Evolutionary conservation across 2,329 filamentous ascomycete species (phyloP), one percentile per base, ranked within the genome.

Genomic region (Cladophialophora yegresii): DNA sequence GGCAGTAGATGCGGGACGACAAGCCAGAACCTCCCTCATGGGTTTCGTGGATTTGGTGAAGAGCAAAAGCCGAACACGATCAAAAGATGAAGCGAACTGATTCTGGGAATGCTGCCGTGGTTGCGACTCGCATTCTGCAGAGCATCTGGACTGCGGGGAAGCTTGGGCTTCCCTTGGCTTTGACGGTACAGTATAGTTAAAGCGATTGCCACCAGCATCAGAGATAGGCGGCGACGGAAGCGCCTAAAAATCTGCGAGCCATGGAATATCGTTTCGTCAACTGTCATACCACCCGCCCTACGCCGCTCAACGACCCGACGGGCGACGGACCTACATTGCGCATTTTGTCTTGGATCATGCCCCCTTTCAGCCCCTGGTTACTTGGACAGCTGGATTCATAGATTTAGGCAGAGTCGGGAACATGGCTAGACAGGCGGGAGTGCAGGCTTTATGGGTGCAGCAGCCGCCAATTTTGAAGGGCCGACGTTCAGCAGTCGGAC

Each of bases 1-100:
- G 66, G 71, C 70, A 54, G 69, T 67, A 61, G 71, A 72, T 54
- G 66, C 66, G 51, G 67, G 71, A 40, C 64, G 67, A 50, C 69
- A 70, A 43, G 71, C 71, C 2, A 68, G 66, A 60, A 70, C 64
- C 16, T 71, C 71, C 22, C 56, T 72, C 16, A 61, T 58, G 30
- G 69, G 69, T 6, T 49, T 71, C 6, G 54, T 71, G 50, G 67
- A 66, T 43, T 55, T 59, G 47, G 62, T 71, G 26, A 71, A 71
- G 59, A 65, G 54, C 58, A 70, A 68, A 54, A 63, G 62, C 36
- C 66, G 67, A 50, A 65, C 57, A 33, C 61, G 57, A 61, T 61
- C 67, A 9, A 66, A 61, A 58, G 67, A 71, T 32, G 69, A 71
- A 32, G 62, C 57, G 16, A 30, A n/a, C 16, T 68, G 45, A 66